Percentiles rank a stretch among this genome's conserved stretches.
Conservation (phyloP, 345 rosid genomes). For the Euphorbia peplus region DNA sequence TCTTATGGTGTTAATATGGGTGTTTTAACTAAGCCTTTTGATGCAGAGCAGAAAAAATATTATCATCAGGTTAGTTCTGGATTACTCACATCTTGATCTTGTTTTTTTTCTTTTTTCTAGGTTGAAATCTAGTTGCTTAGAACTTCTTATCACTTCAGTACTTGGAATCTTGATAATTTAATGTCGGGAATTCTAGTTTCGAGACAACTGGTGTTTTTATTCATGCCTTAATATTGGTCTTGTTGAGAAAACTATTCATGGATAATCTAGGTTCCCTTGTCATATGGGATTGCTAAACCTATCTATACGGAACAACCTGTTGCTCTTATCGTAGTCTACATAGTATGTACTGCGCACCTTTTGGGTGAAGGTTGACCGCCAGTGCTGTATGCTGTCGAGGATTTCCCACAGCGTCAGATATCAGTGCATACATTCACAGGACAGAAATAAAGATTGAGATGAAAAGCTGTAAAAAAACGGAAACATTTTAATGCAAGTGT, state of each 20-base stretch:
- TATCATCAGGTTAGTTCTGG: slow-evolving; percentile 61
- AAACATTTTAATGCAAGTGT: background rate
- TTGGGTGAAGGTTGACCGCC: background rate
- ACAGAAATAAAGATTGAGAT: no score
- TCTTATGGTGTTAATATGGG: slow-evolving; percentile 86
- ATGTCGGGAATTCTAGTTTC: background rate
- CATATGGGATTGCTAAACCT: background rate
- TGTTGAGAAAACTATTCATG: background rate
- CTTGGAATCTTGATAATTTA: background rate
- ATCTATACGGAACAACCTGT: background rate
- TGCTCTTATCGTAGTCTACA: background rate
- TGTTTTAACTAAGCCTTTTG: slow-evolving; percentile 58
- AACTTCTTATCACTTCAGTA: background rate
- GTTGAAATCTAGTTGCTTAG: background rate
- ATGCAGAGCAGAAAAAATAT: slow-evolving; percentile 83
- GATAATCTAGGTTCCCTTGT: background rate
- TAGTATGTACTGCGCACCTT: background rate
- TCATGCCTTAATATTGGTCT: background rate
- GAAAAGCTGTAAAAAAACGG: no score
- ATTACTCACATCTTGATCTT: slow-evolving; percentile 6
- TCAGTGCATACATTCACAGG: no score
- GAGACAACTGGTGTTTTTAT: background rate
- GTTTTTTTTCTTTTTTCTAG: background rate
- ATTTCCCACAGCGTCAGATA: background rate
- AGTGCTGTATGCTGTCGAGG: background rate